phyloP scores from a whole-genome alignment of 2,329 filamentous ascomycete genomes.

The Iodosphaeria phyllophila region DNA sequence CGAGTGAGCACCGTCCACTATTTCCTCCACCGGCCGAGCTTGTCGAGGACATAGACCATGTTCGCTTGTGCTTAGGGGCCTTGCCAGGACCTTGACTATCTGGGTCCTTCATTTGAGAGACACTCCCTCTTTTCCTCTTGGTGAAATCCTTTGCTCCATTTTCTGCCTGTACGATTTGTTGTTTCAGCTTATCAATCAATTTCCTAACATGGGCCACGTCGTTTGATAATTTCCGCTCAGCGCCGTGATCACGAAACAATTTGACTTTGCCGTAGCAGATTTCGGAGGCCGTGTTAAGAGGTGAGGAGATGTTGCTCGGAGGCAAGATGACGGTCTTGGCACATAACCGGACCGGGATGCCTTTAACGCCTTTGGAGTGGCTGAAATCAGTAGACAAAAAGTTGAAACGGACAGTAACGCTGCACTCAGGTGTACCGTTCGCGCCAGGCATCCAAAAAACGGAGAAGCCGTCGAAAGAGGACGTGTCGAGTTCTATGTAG shows the following conservation, averaged over 20 bases:
- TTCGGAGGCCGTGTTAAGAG: slow-evolving; percentile 36
- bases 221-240: slow-evolving; percentile 86
- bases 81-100: slow-evolving; percentile 53
- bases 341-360: slow-evolving; percentile 83
- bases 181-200: slow-evolving; percentile 87
- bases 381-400: slow-evolving; percentile 98
- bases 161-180: slow-evolving; percentile 70
- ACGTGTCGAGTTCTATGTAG: slow-evolving; percentile 50
- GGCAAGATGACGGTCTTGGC: slow-evolving; percentile 64
- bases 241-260: slow-evolving; percentile 88
- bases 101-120: slow-evolving; percentile 22
- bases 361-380: slow-evolving; percentile 96
- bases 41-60: slow-evolving; percentile 82
- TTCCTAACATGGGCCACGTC: slow-evolving; percentile 92
- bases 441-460: slow-evolving; percentile 69
- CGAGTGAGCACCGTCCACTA: slow-evolving; percentile 31
- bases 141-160: slow-evolving; percentile 47
- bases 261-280: slow-evolving; percentile 95
- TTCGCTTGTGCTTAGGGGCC: slow-evolving; percentile 74
- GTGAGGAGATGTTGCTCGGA: slow-evolving; percentile 27
- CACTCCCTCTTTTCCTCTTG: slow-evolving; percentile 39
- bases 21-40: slow-evolving; percentile 34
- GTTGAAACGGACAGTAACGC: slow-evolving; percentile 86
- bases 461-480: slow-evolving; percentile 87
- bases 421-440: slow-evolving; percentile 55